Evolutionary conservation across 1,284 basidiomycete genomes (phyloP).

Genomic region (Termitomyces sp.): DNA sequence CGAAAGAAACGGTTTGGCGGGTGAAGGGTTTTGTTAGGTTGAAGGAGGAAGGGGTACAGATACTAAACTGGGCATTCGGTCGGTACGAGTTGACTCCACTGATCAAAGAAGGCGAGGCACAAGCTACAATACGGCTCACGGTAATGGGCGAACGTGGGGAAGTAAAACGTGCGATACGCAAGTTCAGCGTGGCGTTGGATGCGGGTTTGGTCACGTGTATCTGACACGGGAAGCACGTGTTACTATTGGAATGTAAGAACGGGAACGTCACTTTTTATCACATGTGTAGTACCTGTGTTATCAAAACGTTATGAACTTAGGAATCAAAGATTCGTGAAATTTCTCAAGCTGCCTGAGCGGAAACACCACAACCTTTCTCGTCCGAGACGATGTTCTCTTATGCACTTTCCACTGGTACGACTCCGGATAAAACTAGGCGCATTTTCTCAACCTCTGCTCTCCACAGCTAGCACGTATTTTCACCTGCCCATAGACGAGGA

Average conservation of each 20-base stretch:
- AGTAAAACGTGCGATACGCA: constrained; percentile 53
- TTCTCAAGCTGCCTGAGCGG: constrained; percentile 1
- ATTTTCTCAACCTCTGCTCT: constrained; percentile 1
- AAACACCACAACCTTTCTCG: constrained; percentile 2
- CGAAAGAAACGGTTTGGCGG: constrained; percentile 68
- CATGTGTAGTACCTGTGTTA: constrained; percentile 2
- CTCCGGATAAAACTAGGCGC: not conserved
- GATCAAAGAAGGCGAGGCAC: constrained; percentile 27
- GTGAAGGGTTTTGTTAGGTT: constrained; percentile 79
- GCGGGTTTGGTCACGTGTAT: constrained; percentile 21
- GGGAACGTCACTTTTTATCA: constrained; percentile 6
- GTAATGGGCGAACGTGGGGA: constrained; percentile 88
- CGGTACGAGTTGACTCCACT: constrained; percentile 63
- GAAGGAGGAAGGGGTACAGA: constrained; percentile 38
- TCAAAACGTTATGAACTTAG: constrained; percentile 5
- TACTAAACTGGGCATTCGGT: constrained; percentile 91
- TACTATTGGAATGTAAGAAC: not conserved
- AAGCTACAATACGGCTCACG: constrained; percentile 54
- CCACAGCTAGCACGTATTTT: constrained; percentile 51
- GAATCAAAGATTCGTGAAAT: constrained; percentile 4
- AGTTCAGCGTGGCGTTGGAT: constrained; percentile 51
- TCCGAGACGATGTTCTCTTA: constrained; percentile 48
- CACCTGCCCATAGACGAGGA: constrained; percentile 57
- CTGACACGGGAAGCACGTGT: constrained; percentile 1
- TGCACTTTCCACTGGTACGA: constrained; percentile 48